Evolutionary conservation across 2,329 filamentous ascomycete genomes (phyloP), one percentile per base, ranked within the genome.

Genomic region (Coniella vitis): DNA sequence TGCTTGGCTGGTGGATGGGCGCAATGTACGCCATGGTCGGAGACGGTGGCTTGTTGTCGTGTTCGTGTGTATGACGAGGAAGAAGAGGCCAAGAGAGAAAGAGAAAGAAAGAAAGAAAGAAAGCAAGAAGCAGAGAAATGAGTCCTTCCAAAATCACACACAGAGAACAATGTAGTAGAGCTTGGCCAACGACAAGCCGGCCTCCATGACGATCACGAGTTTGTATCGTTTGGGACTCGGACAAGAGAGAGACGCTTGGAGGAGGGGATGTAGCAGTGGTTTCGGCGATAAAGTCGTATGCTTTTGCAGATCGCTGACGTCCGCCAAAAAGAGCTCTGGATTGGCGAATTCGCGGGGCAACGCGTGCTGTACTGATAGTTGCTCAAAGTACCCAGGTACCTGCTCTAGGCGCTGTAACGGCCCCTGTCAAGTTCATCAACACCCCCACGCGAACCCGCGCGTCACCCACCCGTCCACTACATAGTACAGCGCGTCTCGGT

Each of bases 1-100:
- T 95, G 65, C 88, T 96, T 20, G 93, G 86, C 59, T 84, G 79
- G 67, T 98, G 93, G 49, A 98, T 93, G 35, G 93, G 90, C 54
- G 89, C 90, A 61, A 98, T 74, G 66, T 97, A 98, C 45, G 93
- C 87, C 93, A 98, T 98, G 48, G 47, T 61, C n/a, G 57, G 38
- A 19, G 38, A 41, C 5, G 5, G 25, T 29, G 25, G 25, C 10
- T 29, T 5, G 25, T n/a, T n/a, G 25, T 29, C 25, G 25, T 29
- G 25, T 5, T 29, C 25, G 25, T 29, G 25, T 45, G 10, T 32
- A 20, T 40, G 35, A n/a, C 31, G 19, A 19, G 16, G 40, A 41
- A 22, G 25, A n/a, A 29, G 5, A 32, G 12, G 25, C 5, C 19
- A n/a, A 40, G 19, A 47, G 9, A 22, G 7, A 21, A 29, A 35